Conservation (phyloP, 2,329 filamentous ascomycete genomes). For the Colletotrichum siamense region DNA sequence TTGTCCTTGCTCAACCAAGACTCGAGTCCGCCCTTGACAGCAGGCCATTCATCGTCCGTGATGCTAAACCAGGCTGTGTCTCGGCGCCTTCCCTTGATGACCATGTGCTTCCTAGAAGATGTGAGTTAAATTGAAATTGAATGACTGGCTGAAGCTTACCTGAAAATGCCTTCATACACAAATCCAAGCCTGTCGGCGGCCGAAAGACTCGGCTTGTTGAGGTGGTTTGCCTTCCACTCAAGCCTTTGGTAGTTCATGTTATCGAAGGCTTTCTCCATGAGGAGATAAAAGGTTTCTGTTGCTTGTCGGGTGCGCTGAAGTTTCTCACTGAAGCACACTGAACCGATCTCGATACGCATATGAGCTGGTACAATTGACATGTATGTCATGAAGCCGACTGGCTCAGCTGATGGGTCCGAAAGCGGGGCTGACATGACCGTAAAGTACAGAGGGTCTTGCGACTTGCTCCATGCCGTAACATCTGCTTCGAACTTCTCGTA, state of each 20-base stretch:
- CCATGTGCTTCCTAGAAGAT: slow-evolving; percentile 54
- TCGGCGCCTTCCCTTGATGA: slow-evolving; percentile 59
- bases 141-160: slow-evolving; percentile 35
- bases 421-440: slow-evolving; percentile 42
- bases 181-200: slow-evolving; percentile 66
- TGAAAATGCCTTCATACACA: slow-evolving; percentile 62
- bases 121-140: too few relatives aligned
- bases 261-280: slow-evolving; percentile 60
- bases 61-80: slow-evolving; percentile 69
- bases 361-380: slow-evolving; percentile 54
- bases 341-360: slow-evolving; percentile 62
- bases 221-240: slow-evolving; percentile 68
- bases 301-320: slow-evolving; percentile 60
- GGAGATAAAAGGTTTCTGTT: slow-evolving; percentile 63
- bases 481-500: slow-evolving; percentile 23
- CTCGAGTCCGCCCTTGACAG: slow-evolving; percentile 50
- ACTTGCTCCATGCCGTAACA: slow-evolving; percentile 18
- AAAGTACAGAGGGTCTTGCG: slow-evolving; percentile 46
- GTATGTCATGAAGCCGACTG: slow-evolving; percentile 47
- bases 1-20: slow-evolving; percentile 60
- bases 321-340: slow-evolving; percentile 51
- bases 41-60: slow-evolving; percentile 62
- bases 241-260: slow-evolving; percentile 52
- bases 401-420: slow-evolving; percentile 29
- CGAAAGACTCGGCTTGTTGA: slow-evolving; percentile 58